Conservation (phyloP, 129 eudicot species). For the Gnaphalium uliginosum region DNA sequence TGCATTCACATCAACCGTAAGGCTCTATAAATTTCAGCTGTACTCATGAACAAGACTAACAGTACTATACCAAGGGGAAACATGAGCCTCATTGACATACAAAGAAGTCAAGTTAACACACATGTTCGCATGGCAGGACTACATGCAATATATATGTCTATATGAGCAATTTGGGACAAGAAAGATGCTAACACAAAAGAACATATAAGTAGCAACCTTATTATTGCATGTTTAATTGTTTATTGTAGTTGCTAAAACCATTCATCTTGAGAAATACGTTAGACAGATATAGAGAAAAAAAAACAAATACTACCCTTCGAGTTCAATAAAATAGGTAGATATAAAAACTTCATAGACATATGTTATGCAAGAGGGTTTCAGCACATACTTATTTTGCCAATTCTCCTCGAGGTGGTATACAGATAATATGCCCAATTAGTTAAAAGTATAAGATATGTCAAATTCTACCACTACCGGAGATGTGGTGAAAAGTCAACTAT, state of each 20-base stretch:
- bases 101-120: background rate
- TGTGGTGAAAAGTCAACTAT: conserved; percentile 6
- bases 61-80: conserved; percentile 8
- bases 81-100: conserved; percentile 6
- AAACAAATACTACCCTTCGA: background rate
- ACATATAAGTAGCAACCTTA: background rate
- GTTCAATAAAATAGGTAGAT: background rate
- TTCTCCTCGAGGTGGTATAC: background rate
- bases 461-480: conserved; percentile 18
- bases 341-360: conserved; percentile 6
- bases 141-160: background rate
- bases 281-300: background rate
- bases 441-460: background rate
- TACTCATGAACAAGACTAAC: conserved; percentile 14
- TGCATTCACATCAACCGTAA: conserved; percentile 23
- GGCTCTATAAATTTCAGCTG: conserved; percentile 16
- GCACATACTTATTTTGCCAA: background rate
- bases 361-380: background rate
- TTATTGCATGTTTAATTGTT: background rate
- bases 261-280: conserved; percentile 8
- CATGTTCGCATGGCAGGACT: conserved; percentile 6
- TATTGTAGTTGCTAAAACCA: background rate
- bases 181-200: conserved; percentile 18
- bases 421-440: conserved; percentile 7
- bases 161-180: conserved; percentile 2